Evolutionary conservation across 1,139 yeast genomes (phyloP).

Genomic region (Pichia sorboxylosa): DNA sequence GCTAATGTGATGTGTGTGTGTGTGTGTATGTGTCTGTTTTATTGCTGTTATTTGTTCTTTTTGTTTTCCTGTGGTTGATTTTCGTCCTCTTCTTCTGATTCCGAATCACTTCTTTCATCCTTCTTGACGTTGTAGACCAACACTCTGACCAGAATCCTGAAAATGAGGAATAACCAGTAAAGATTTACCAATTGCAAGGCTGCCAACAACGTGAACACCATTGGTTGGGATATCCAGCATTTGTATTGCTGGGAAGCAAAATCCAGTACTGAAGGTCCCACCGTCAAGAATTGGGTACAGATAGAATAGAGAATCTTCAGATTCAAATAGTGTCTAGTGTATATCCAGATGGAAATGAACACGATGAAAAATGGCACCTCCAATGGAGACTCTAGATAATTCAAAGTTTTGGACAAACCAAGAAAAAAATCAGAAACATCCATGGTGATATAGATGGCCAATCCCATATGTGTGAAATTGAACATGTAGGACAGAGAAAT

Average conservation of each 20-base stretch:
- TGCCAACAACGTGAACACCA: constrained; percentile 64
- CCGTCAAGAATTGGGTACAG: constrained; percentile 72
- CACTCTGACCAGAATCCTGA: constrained; percentile 63
- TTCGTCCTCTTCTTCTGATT: constrained; percentile 41
- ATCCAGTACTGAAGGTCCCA: constrained; percentile 70
- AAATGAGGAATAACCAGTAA: constrained; percentile 78
- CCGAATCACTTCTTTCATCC: constrained; percentile 90
- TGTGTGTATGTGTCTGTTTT: too few species aligned
- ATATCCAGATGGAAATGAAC: constrained; percentile 70
- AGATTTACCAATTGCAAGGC: constrained; percentile 77
- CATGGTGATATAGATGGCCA: constrained; percentile 87
- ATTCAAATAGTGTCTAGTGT: constrained; percentile 79
- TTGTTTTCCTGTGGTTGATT: constrained; percentile 20
- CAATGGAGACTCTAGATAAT: constrained; percentile 60
- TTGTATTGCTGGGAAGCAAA: constrained; percentile 93
- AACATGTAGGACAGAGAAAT: constrained; percentile 87
- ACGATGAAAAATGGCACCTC: constrained; percentile 56
- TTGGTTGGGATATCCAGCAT: constrained; percentile 89
- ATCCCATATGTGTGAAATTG: constrained; percentile 94
- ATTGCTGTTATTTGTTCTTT: too few species aligned
- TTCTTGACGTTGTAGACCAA: constrained; percentile 41
- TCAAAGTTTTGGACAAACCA: constrained; percentile 71
- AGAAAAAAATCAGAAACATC: constrained; percentile 87
- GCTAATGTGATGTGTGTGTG: too few species aligned
- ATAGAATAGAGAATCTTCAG: constrained; percentile 77